phyloP scores from a whole-genome alignment of 441 rosid genomes.

The Croton laevigatus region DNA sequence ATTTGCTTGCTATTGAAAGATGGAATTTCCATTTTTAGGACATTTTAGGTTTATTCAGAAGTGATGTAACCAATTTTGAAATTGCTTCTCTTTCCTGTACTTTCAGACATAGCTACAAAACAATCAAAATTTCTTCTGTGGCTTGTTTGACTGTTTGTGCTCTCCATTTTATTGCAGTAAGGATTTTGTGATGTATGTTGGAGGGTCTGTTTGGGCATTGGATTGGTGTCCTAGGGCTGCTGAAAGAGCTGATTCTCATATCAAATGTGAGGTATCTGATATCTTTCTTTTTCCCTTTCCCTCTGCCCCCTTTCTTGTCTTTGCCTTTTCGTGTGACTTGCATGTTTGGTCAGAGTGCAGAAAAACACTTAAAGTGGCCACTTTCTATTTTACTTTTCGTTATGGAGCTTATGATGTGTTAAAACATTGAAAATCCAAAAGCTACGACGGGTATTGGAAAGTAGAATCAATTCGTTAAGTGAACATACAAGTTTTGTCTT shows the following conservation, averaged over 20 bases:
- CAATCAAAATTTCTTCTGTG: not conserved
- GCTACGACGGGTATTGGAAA: not conserved
- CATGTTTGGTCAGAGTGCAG: not conserved
- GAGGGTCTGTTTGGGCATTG: conserved; percentile 91
- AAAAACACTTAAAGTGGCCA: no score
- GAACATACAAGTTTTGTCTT: no score
- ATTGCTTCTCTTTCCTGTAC: not conserved
- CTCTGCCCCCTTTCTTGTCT: not conserved
- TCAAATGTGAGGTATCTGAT: conserved; percentile 67
- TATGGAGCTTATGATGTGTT: conserved; percentile 2
- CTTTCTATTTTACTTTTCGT: not conserved
- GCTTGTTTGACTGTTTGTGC: conserved; percentile 8
- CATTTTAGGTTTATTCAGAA: not conserved
- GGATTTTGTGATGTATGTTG: conserved; percentile 77
- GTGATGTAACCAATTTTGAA: not conserved
- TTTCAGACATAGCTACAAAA: not conserved
- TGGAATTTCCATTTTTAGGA: not conserved
- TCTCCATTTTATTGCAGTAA: conserved; percentile 51
- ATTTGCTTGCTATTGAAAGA: not conserved
- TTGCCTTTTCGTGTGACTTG: not conserved
- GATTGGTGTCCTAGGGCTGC: conserved; percentile 89
- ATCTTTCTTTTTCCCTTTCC: not conserved
- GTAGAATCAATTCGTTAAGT: not conserved
- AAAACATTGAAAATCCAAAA: not conserved
- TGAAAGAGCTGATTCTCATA: conserved; percentile 36